Base-by-base conservation (phyloP, 768 basidiomycete species). In the Termitomyces sp. region DNA sequence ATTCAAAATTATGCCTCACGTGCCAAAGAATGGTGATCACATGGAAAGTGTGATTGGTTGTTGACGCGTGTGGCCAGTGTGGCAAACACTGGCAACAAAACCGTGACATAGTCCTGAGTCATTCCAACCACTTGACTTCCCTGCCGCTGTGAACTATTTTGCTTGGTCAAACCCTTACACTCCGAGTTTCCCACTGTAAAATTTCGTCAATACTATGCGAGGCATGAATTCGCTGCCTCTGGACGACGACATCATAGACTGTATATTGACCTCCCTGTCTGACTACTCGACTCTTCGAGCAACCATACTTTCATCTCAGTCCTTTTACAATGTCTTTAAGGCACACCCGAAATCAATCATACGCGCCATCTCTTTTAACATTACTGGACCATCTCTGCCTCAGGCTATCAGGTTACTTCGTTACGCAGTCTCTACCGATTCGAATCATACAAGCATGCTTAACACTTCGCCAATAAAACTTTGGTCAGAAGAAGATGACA, bases 211-310 rank as follows among this genome's bases (percentile, higher is more conserved):
- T 32, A 12, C 8, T 56, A 69, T 66, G 66, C 61, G 60, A 51
- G 46, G 50, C 45, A 40, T 66, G 15, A 70, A 53, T 56, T 51
- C 65, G 17, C 48, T 69, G 32, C 71, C 68, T 17, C 49, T 74
- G 45, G 55, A 74, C 38, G 66, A 69, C 64, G 75, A 78, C 50
- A 62, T 76, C 47, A 65, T 71, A 31, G 74, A 73, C 59, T 52
- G 63, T 57, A 64, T 77, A 31, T 63, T 77, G 32, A 64, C 45
- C 5, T 63, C 59, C 48, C 25, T 72, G 37, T 73, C 68, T 20
- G 66, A 74, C 60, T 76, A 75, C 42, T 40, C 63, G 5, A 68
- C 69, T 20, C 65, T 77, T 43, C 61, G 54, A 31, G 63, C 63
- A 46, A 64, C 65, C 40, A 66, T 74, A 42, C 66, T 68, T 37